A percentile compares a stretch with the other conserved stretches of the same genome.
These are phyloP conservation scores for Penicillium sp. DNA, from an alignment of 2,329 filamentous ascomycete genomes.

Conservation along the genomic window DNA sequence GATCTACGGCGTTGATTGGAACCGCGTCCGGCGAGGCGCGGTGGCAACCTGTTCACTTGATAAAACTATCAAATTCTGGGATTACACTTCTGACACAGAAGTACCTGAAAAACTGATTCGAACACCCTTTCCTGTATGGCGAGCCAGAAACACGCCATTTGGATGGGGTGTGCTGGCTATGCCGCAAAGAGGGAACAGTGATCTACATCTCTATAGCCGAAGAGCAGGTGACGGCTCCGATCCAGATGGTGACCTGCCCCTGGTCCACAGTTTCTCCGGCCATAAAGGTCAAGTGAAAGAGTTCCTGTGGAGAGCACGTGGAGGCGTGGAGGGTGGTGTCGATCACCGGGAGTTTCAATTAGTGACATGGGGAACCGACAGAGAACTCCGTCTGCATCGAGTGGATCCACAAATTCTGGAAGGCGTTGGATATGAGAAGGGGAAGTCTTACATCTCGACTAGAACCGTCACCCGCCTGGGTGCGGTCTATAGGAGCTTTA, in stretches of 20 bases:
- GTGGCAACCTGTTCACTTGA: slow-evolving; percentile 87
- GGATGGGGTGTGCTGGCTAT: slow-evolving; percentile 81
- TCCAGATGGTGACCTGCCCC: slow-evolving; percentile 34
- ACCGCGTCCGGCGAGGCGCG: slow-evolving; percentile 65
- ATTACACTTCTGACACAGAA: slow-evolving; percentile 62
- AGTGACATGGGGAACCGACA: slow-evolving; percentile 88
- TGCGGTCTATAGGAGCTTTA: slow-evolving; percentile 78
- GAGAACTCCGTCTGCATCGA: slow-evolving; percentile 72
- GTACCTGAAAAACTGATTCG: slow-evolving; percentile 70
- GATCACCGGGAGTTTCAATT: slow-evolving; percentile 88
- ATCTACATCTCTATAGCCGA: slow-evolving; percentile 78
- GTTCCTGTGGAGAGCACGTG: slow-evolving; percentile 82
- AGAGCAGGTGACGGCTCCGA: slow-evolving; percentile 42
- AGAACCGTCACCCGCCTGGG: slow-evolving; percentile 75
- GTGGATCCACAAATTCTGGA: slow-evolving; percentile 62
- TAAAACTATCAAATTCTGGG: slow-evolving; percentile 91
- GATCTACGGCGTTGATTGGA: slow-evolving; percentile 95
- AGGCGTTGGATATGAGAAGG: slow-evolving; percentile 69
- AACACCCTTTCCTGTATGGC: slow-evolving; percentile 83
- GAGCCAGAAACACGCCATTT: slow-evolving; percentile 86
- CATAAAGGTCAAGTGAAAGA: slow-evolving; percentile 71
- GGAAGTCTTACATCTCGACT: slow-evolving; percentile 58
- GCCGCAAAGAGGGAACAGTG: slow-evolving; percentile 82
- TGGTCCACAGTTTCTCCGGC: slow-evolving; percentile 51
- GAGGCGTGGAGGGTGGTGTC: slow-evolving; percentile 61